A percentile compares a stretch with the other conserved stretches of the same genome.
phyloP scores from a whole-genome alignment of 2,329 filamentous ascomycete species.

The Rugonectria rugulosa region DNA sequence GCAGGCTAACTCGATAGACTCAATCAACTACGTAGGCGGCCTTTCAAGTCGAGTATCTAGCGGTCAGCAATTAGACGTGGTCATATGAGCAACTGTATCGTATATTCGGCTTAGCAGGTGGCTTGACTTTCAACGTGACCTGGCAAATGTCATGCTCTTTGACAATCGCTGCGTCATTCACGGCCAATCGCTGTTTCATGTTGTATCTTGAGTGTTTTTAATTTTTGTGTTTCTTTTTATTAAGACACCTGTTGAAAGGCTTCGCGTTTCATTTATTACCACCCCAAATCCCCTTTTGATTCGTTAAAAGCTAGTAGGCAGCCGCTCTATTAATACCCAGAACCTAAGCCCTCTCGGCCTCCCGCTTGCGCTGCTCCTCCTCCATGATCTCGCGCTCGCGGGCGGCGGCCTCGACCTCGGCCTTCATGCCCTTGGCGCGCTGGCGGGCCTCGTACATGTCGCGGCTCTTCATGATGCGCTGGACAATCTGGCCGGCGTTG shows the following conservation, averaged over 20 bases:
- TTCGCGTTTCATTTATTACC: background rate
- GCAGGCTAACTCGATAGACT: too few relatives aligned
- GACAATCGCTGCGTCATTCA: conserved; percentile 2
- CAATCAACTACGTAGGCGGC: too few relatives aligned
- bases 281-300: too few relatives aligned
- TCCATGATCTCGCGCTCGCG: conserved; percentile 69
- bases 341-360: conserved; percentile 46
- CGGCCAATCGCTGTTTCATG: background rate
- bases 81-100: background rate
- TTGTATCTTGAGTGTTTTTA: background rate
- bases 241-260: conserved; percentile 40
- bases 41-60: too few relatives aligned
- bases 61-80: background rate
- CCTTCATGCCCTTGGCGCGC: conserved; percentile 88
- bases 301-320: too few relatives aligned
- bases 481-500: conserved; percentile 91
- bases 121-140: background rate
- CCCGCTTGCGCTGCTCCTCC: conserved; percentile 61
- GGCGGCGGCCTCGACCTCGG: conserved; percentile 73
- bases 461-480: conserved; percentile 85
- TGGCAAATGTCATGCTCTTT: background rate
- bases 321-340: too few relatives aligned
- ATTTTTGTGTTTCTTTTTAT: conserved; percentile 7
- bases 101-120: background rate
- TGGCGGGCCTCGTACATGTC: conserved; percentile 92